Evolutionary conservation across 192 early-diverging fungal species (phyloP).

Genomic region (Gonapodya sp.): DNA sequence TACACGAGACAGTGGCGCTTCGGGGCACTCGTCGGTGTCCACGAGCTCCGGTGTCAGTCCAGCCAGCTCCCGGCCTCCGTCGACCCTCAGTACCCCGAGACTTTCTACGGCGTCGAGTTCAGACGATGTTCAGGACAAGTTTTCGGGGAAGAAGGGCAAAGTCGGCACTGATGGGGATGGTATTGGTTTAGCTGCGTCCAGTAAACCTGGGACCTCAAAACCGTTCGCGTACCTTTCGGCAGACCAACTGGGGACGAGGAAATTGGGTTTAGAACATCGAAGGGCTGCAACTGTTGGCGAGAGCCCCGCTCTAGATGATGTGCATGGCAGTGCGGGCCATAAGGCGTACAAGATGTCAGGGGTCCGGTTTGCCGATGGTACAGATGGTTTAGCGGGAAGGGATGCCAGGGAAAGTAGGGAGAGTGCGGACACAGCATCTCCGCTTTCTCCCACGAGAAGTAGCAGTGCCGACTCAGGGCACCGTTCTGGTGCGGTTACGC

Average conservation of each 20-base stretch:
- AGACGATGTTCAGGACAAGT: not conserved
- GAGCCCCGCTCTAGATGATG: not conserved
- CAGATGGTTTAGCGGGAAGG: too few species aligned
- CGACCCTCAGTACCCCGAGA: not conserved
- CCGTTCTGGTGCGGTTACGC: not conserved
- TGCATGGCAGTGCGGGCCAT: not conserved
- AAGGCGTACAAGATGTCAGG: not conserved
- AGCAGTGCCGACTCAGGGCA: not conserved
- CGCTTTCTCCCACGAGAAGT: not conserved
- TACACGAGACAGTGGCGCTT: not conserved
- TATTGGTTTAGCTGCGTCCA: not conserved
- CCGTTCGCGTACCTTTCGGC: not conserved
- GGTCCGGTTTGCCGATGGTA: not conserved
- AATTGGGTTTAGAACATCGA: not conserved
- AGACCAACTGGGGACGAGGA: not conserved
- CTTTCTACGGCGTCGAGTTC: not conserved
- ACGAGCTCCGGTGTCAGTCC: not conserved
- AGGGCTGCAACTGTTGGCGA: not conserved
- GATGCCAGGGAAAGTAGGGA: not conserved
- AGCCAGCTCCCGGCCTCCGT: not conserved
- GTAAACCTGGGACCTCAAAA: not conserved
- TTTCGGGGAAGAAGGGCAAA: not conserved
- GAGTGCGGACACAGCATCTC: not conserved
- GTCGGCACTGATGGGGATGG: not conserved
- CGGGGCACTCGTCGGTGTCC: not conserved